Evolutionary conservation across 352 stramenopile species (phyloP).

Genomic region (Phytophthora melonis): DNA sequence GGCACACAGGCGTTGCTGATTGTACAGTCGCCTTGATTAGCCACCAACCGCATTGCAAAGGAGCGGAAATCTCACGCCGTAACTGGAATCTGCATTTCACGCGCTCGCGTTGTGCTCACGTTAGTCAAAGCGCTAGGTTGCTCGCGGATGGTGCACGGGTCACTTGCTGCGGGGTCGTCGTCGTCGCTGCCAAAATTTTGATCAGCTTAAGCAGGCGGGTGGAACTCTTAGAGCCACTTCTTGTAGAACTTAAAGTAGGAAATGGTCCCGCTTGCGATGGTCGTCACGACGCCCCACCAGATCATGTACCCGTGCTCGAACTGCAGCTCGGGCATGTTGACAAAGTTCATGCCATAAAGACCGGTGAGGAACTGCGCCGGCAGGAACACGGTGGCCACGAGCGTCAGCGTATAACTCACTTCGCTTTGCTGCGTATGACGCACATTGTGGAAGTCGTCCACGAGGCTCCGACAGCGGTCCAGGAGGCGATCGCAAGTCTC

Average conservation of each 20-base stretch:
- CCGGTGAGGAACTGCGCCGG: conserved; percentile 90
- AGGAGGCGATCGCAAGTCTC: conserved; percentile 86
- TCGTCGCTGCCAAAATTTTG: neutral
- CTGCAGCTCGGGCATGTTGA: conserved; percentile 87
- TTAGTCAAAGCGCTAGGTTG: conserved; percentile 4
- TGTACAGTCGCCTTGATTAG: neutral
- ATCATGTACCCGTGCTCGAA: conserved; percentile 80
- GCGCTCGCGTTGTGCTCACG: neutral
- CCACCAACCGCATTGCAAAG: neutral
- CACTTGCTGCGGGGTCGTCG: neutral
- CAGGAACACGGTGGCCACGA: conserved; percentile 85
- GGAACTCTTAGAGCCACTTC: conserved; percentile 60
- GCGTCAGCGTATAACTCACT: conserved; percentile 83
- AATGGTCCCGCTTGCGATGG: conserved; percentile 53
- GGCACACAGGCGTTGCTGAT: neutral
- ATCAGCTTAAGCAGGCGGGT: neutral
- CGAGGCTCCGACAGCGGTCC: conserved; percentile 68
- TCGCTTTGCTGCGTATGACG: conserved; percentile 72
- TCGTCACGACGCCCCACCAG: conserved; percentile 78
- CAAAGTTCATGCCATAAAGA: conserved; percentile 92
- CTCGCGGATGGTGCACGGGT: neutral
- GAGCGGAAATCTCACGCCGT: neutral
- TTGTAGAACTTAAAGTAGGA: conserved; percentile 82
- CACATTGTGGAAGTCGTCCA: conserved; percentile 78
- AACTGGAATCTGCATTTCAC: conserved; percentile 3